A percentile compares a stretch with the other conserved stretches of the same genome.
phyloP scores from a whole-genome alignment of 1,284 basidiomycete genomes.

The Sporisorium graminicola region DNA sequence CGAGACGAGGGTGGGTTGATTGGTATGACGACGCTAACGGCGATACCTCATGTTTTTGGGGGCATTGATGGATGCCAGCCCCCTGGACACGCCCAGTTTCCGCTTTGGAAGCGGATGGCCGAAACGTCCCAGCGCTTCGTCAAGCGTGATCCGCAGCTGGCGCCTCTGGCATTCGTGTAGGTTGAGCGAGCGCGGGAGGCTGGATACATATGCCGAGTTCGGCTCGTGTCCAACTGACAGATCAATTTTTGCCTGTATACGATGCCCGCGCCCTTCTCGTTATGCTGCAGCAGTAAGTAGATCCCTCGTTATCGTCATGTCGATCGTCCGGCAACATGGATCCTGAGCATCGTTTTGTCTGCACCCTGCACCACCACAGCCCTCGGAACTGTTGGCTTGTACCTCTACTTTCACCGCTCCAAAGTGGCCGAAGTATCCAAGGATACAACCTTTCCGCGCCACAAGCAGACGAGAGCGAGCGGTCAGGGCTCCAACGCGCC shows the following conservation, averaged over 20 bases:
- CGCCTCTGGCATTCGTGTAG: constrained; percentile 32
- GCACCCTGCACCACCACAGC: constrained; percentile 10
- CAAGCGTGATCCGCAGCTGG: constrained; percentile 38
- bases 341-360: background rate
- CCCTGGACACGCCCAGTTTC: constrained; percentile 25
- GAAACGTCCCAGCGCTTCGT: constrained; percentile 28
- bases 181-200: constrained; percentile 4
- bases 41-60: background rate
- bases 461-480: constrained; percentile 24
- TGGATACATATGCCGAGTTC: background rate
- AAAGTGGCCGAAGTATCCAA: constrained; percentile 23
- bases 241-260: background rate
- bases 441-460: constrained; percentile 12
- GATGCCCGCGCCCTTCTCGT: background rate
- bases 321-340: too few species aligned
- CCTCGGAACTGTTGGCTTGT: constrained; percentile 31
- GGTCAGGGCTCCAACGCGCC: constrained; percentile 16
- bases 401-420: constrained; percentile 29
- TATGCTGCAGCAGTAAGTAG: constrained; percentile 3
- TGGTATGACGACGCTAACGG: background rate
- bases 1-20: background rate
- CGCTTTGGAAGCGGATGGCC: constrained; percentile 8
- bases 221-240: background rate
- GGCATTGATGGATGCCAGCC: constrained; percentile 12
- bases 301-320: background rate